phyloP scores from a whole-genome alignment of 1,284 basidiomycete genomes.

The Ganoderma resinaceum region DNA sequence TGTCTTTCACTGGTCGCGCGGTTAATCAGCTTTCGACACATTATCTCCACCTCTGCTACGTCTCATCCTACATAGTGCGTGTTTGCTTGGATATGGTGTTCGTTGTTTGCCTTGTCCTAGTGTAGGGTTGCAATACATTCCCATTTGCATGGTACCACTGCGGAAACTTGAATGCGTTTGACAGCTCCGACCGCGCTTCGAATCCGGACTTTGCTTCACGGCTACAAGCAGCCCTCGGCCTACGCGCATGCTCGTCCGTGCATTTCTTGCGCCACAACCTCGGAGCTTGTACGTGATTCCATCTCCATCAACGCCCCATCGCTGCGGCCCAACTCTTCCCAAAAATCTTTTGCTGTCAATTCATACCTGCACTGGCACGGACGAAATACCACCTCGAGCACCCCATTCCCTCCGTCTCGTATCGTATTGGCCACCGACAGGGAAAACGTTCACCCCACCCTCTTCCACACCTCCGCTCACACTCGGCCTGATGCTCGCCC shows the following conservation, averaged over 20 bases:
- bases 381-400: neutral
- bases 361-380: no score
- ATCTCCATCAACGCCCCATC: neutral
- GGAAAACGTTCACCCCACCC: neutral
- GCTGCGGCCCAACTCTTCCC: neutral
- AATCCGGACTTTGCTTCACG: no score
- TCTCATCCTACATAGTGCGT: neutral
- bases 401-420: neutral
- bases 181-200: neutral
- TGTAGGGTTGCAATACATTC: neutral
- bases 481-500: neutral
- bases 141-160: neutral
- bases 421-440: neutral
- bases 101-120: neutral
- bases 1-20: conserved; percentile 54
- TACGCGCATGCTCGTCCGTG: neutral
- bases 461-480: neutral
- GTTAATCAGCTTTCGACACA: conserved; percentile 78
- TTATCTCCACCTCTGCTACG: no score
- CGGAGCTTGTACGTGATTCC: neutral
- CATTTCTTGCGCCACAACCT: neutral
- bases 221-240: no score
- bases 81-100: neutral
- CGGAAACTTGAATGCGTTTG: neutral
- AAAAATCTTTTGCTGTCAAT: neutral